Evolutionary conservation across 805 yeast genomes (phyloP), one percentile per base, ranked within the genome.

Genomic region (Wickerhamomyces xylosicus): DNA sequence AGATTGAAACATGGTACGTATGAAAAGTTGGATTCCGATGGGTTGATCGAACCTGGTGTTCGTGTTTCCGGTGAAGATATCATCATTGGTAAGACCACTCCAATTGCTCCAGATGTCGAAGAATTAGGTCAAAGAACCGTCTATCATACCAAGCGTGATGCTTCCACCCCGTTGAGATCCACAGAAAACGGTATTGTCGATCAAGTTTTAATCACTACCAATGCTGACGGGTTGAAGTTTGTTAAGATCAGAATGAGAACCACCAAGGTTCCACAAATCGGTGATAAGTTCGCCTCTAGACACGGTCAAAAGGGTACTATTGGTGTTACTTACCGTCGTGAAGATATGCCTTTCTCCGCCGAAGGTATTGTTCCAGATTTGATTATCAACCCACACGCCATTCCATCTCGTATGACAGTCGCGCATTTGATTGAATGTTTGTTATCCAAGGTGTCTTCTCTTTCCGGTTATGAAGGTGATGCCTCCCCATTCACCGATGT

Each of bases 241-340:
- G 97, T 92, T 38, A 92, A 92, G 66, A 97, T 92, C 36, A 79
- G 99, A 67, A 92, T 94, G 86, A 85, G 99, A 73, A 92, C 98
- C 1, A 92, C 99, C 4, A 92, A 94, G 66, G 74, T 90, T 35
- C 99, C 99, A 11, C 99, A 92, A 66, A 90, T 92, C 64, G 99
- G 99, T 64, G 99, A 92, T 65, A 92, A 92, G 66, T 92, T 92
- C 66, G 97, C 99, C 6, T 90, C 97, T 33, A 85, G 98, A 68
- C 98, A 92, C 72, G 99, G 99, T 61, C 99, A 92, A 66, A 92
- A 92, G 69, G 99, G 99, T 81, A 92, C 98, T 17, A 89, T 92
- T 63, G 99, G 99, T 79, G 92, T 92, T 47, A 92, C 98, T 0
- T 92, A 90, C 60, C 77, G 97, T 61, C 92, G 90, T 61, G 99